Evolutionary conservation across 1,284 basidiomycete genomes (phyloP).

Genomic region (Rhodotorula sp.): DNA sequence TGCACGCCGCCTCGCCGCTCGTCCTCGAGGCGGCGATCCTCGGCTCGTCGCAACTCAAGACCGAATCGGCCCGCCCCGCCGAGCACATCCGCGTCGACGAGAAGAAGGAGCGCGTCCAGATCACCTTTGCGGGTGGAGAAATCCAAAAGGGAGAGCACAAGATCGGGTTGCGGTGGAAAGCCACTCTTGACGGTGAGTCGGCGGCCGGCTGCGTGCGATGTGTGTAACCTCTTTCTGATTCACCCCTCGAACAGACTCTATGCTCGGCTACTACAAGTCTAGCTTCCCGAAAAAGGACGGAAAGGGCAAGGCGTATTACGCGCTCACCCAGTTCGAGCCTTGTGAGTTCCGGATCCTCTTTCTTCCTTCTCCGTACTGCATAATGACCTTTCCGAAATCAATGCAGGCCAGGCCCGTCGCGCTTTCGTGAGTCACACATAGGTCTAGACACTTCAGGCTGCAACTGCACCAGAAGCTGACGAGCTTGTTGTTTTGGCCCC

Average conservation of each 20-base stretch:
- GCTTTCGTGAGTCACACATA: slow-evolving; percentile 45
- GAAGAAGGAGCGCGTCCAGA: slow-evolving; percentile 30
- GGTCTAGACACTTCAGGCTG: not conserved
- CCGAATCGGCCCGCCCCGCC: slow-evolving; percentile 29
- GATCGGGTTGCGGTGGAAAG: slow-evolving; percentile 40
- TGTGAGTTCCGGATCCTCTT: slow-evolving; percentile 1
- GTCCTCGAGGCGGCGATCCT: slow-evolving; percentile 68
- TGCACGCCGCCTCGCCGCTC: slow-evolving; percentile 62
- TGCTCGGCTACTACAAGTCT: slow-evolving; percentile 44
- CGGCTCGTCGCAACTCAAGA: slow-evolving; percentile 39
- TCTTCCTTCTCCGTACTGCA: too few species aligned
- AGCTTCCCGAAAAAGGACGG: slow-evolving; percentile 34
- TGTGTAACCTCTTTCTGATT: not conserved
- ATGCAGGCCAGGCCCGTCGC: slow-evolving; percentile 37
- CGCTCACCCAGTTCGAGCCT: slow-evolving; percentile 60
- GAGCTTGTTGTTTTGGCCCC: slow-evolving; percentile 48
- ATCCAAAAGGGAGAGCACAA: slow-evolving; percentile 32
- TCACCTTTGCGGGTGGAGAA: slow-evolving; percentile 31
- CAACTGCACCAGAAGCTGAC: slow-evolving; percentile 45
- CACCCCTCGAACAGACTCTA: slow-evolving; percentile 5
- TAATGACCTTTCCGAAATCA: too few species aligned
- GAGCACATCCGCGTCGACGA: slow-evolving; percentile 26
- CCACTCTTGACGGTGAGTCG: slow-evolving; percentile 31
- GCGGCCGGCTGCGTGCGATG: too few species aligned
- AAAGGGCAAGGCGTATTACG: slow-evolving; percentile 42